Evolutionary conservation across 2,329 filamentous ascomycete genomes (phyloP), one percentile per base, ranked within the genome.

Genomic region (Colletotrichum salicis): DNA sequence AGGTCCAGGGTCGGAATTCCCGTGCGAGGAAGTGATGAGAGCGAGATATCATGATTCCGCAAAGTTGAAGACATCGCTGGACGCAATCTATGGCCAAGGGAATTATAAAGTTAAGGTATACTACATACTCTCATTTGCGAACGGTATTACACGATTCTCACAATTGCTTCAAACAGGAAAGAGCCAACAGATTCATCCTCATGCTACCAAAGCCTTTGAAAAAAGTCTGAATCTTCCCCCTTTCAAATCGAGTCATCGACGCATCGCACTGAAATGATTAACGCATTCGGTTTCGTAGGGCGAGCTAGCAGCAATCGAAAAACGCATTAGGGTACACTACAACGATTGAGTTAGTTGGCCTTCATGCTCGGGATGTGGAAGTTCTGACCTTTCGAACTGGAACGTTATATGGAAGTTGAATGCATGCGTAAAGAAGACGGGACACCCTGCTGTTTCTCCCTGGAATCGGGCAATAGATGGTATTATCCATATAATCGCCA

Each of bases 81-180:
- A 70, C 22, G 31, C 41, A 4, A 65, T 65, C 15, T 70, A 37
- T 13, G 67, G 67, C 12, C 33, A 59, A 19, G 63, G 56, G 0
- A 70, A 70, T 1, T 70, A 70, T 5, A 33, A 48, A 22, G 55
- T 70, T 19, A 56, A 54, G 55, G 67, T 66, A 41, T 22, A 8
- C 52, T n/a, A 37, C 6, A 19, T 13, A 15, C 11, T 45, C 33
- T 31, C 10, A 48, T 13, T 31, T 48, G 10, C 12, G 52, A 6
- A 13, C 41, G 19, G 41, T 48, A 1, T 27, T 27, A 27, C 24
- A 27, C 24, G 24, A 27, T 27, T 27, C 24, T 27, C 24, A 27
- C 24, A 11, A 5, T 12, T n/a, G n/a, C 19, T 22, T 48, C 19
- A 48, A 48, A n/a, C 2, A 70, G 67, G 61, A 41, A 1, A 61